A percentile compares a stretch with the other conserved stretches of the same genome.
phyloP scores from a whole-genome alignment of 2,329 filamentous ascomycete species.

The Tolypocladium pustulatum region DNA sequence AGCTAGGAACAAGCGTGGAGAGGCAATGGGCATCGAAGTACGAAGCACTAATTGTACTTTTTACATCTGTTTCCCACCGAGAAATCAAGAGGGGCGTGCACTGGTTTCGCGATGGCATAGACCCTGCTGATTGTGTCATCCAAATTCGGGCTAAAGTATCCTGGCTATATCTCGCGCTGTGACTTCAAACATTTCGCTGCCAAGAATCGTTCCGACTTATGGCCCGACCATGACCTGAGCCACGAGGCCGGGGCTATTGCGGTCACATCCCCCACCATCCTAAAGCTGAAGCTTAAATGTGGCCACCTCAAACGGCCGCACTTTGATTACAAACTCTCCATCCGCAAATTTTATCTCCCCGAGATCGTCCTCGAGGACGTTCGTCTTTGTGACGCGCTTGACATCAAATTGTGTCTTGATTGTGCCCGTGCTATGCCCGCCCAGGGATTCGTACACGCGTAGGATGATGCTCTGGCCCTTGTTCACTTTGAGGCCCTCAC shows the following conservation, averaged over 20 bases:
- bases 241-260: slow-evolving; percentile 11
- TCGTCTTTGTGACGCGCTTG: slow-evolving; percentile 70
- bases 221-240: slow-evolving; percentile 8
- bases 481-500: slow-evolving; percentile 50
- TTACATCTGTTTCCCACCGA: not conserved
- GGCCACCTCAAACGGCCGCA: slow-evolving; percentile 78
- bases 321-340: slow-evolving; percentile 46
- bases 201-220: not conserved
- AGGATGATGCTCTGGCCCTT: slow-evolving; percentile 72
- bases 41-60: not conserved
- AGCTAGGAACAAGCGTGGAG: not conserved
- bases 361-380: slow-evolving; percentile 78
- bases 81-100: not conserved
- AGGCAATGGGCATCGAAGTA: not conserved
- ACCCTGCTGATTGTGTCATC: not conserved
- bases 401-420: slow-evolving; percentile 61
- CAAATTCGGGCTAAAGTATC: not conserved
- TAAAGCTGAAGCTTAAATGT: slow-evolving; percentile 58
- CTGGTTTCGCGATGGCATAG: not conserved
- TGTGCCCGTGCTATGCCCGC: slow-evolving; percentile 64
- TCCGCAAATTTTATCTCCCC: slow-evolving; percentile 47
- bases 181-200: not conserved
- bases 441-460: slow-evolving; percentile 79
- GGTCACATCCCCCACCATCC: slow-evolving; percentile 15
- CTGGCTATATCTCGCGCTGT: not conserved